Evolutionary conservation across 2,329 filamentous ascomycete genomes (phyloP), one percentile per base, ranked within the genome.

Genomic region (Verticillium longisporum): DNA sequence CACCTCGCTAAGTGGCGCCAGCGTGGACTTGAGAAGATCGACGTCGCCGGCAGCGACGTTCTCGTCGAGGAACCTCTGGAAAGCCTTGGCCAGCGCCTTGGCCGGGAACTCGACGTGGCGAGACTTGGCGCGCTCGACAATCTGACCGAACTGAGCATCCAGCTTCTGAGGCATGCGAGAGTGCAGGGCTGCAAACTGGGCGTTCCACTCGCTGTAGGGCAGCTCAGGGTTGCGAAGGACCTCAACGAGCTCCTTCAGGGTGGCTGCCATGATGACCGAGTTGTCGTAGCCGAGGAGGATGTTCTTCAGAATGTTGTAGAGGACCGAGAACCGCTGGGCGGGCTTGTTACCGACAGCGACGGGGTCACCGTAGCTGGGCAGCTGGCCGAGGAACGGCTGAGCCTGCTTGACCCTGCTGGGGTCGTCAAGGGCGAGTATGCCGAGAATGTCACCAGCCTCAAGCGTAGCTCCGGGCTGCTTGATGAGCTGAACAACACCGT

Each of bases 381-480:
- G 87, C 73, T 96, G 91, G 59, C 91, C 94, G 55, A 95, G 82
- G 83, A 97, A 99, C 55, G 92, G 90, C 77, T 96, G 90, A 0
- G 95, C 95, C 71, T 96, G 93, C 84, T 99, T 97, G 72, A 99
- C 93, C 69, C 93, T 92, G 68, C 90, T 92, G 4, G 95, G 95
- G 74, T 99, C 95, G 72, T 99, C 95, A 37, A 99, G 83, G 64
- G 94, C 89, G 32, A 99, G 85, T 66, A 99, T 97, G 79, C 93
- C 95, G n/a, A 99, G 86, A 63, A 99, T 98, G 73, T 99, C 95
- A 76, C 95, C 95, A 72, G 95, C 95, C 76, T 98, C 93, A 56
- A 99, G 89, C 18, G 92, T 96, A n/a, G 95, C 91, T 74, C 95
- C 95, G 65, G 95, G 95, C 79, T 98, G 95, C 86, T 99, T 99